phyloP scores from a whole-genome alignment of 2,329 filamentous ascomycete species.

The Tolypocladium tundrense region DNA sequence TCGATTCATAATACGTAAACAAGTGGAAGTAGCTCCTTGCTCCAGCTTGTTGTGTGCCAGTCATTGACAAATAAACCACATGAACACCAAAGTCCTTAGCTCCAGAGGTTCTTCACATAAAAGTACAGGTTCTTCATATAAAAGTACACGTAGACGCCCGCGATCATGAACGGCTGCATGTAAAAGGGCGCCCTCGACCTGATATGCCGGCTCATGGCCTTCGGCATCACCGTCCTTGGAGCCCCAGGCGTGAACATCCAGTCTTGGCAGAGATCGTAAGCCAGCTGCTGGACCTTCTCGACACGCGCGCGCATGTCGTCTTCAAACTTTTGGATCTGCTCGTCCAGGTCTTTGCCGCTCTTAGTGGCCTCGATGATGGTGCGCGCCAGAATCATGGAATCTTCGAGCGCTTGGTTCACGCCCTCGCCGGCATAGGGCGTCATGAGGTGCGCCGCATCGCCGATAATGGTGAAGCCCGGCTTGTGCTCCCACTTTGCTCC shows the following conservation, averaged over 20 bases:
- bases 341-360: conserved; percentile 18
- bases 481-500: conserved; percentile 36
- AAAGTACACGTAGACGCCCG: background rate
- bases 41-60: background rate
- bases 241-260: conserved; percentile 38
- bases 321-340: conserved; percentile 24
- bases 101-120: background rate
- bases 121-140: background rate
- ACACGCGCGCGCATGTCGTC: conserved; percentile 26
- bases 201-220: conserved; percentile 19
- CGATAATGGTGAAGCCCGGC: conserved; percentile 41
- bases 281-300: conserved; percentile 26
- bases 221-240: conserved; percentile 31
- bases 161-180: background rate
- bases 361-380: conserved; percentile 24
- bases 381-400: conserved; percentile 38
- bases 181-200: conserved; percentile 1
- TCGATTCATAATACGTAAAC: no score
- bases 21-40: background rate
- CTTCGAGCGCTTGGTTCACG: conserved; percentile 46
- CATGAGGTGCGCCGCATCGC: conserved; percentile 52
- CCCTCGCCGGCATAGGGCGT: conserved; percentile 48
- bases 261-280: conserved; percentile 32
- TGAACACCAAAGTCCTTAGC: background rate
- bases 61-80: background rate